These are phyloP conservation scores for Xylaria sp. DNA, from an alignment of 2,329 filamentous ascomycete species.

Conservation along the genomic window DNA sequence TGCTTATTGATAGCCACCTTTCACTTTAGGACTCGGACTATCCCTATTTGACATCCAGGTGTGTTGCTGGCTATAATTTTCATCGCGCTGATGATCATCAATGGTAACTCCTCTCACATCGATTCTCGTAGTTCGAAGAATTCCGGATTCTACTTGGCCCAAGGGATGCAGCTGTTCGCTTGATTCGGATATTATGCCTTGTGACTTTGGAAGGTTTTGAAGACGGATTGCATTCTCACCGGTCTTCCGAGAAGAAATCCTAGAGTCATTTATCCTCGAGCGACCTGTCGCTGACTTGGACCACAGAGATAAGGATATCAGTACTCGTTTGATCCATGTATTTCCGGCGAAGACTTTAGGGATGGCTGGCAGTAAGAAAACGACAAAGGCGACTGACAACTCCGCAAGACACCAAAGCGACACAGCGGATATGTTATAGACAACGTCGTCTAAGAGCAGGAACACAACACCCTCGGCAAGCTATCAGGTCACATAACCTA, in stretches of 20 bases:
- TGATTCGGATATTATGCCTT: slow-evolving; percentile 3
- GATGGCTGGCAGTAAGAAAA: slow-evolving; percentile 10
- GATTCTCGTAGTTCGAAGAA: slow-evolving; percentile 2
- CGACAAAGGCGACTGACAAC: slow-evolving; percentile 12
- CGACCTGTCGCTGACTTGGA: not conserved
- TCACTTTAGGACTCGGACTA: not conserved
- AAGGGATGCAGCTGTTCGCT: not conserved
- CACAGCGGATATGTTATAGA: not conserved
- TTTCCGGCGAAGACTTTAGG: slow-evolving; percentile 12
- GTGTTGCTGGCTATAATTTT: not conserved
- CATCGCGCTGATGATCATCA: not conserved
- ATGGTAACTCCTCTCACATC: not conserved
- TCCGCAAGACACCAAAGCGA: slow-evolving; percentile 19
- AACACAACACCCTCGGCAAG: slow-evolving; percentile 5
- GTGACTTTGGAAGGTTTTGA: not conserved
- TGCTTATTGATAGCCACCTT: not conserved
- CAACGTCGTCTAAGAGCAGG: slow-evolving; percentile 9
- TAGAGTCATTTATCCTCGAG: not conserved
- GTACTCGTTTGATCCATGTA: slow-evolving; percentile 1
- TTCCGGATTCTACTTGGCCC: not conserved
- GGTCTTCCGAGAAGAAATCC: not conserved
- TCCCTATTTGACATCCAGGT: not conserved
- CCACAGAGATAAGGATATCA: not conserved
- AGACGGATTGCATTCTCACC: slow-evolving; percentile 4
- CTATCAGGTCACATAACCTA: too few relatives aligned